A percentile compares a stretch with the other conserved stretches of the same genome.
Conservation (phyloP, 2,329 filamentous ascomycete species). For the Aspergillus tubingensis region DNA sequence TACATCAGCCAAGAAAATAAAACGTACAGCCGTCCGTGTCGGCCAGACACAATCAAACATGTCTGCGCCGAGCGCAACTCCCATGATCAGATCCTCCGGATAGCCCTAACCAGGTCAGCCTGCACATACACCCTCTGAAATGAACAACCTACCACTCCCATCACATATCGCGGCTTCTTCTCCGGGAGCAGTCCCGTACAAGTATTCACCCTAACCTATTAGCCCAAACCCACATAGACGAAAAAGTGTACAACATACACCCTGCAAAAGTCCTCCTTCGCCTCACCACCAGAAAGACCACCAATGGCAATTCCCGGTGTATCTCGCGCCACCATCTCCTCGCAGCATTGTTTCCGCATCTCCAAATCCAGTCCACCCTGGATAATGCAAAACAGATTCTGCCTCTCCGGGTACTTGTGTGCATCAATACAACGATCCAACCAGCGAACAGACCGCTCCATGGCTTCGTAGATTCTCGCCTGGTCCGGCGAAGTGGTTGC, state of each 20-base stretch:
- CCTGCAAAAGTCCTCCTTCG: conserved; percentile 86
- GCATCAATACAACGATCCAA: conserved; percentile 91
- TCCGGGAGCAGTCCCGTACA: conserved; percentile 85
- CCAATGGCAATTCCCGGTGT: conserved; percentile 97
- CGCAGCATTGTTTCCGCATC: conserved; percentile 79
- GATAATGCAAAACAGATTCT: conserved; percentile 98
- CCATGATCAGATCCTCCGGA: conserved; percentile 92
- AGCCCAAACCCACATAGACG: not conserved
- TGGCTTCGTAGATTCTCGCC: conserved; percentile 86
- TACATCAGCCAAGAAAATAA: not conserved
- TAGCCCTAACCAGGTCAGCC: conserved; percentile 62
- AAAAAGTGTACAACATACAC: conserved; percentile 52
- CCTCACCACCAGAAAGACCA: conserved; percentile 90
- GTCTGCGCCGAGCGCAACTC: conserved; percentile 89
- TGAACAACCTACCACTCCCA: conserved; percentile 71
- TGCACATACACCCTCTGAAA: not conserved
- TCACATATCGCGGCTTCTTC: conserved; percentile 95
- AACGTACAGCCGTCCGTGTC: conserved; percentile 76
- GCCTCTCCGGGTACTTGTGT: conserved; percentile 76
- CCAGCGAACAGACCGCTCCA: conserved; percentile 93
- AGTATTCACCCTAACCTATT: conserved; percentile 62
- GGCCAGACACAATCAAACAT: conserved; percentile 99
- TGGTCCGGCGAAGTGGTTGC: conserved; percentile 91
- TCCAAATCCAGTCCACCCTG: conserved; percentile 91
- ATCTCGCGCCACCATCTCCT: conserved; percentile 82